Evolutionary conservation across 208 protist species (phyloP), one percentile per base, ranked within the genome.

Genomic region (Wallacemonas sp.): DNA sequence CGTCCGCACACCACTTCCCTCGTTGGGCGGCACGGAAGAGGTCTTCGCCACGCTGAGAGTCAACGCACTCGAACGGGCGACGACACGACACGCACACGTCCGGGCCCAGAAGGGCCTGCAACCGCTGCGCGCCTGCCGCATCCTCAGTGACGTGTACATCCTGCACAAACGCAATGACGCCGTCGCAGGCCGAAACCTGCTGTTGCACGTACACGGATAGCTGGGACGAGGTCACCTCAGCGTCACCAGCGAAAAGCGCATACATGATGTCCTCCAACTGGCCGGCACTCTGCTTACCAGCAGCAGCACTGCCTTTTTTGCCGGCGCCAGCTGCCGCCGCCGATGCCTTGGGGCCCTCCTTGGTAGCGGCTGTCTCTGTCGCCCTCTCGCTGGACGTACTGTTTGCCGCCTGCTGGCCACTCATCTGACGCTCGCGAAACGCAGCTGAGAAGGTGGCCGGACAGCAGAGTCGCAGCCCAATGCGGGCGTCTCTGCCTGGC

Each of bases 201-300:
- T 92, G 79, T 27, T 73, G 70, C 17, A 92, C 29, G 70, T 92
- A 91, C 59, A 84, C 79, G 17, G 80, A 71, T 22, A 95, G 38
- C 69, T 95, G 89, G 45, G 77, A 68, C 9, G 85, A 84, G 10
- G 81, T 85, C 1, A 92, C 78, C 6, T 89, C 71, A 12, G 76
- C 42, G 37, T 92, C 89, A 0, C 80, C 84, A 19, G 54, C 39
- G 61, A 92, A 92, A 30, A 91, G 72, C 5, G 72, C 42, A 66
- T 94, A 94, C 52, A 81, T 60, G 15, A 74, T 67, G 30, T 83
- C 78, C 41, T 57, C 46, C 13, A 15, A 26, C 50, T 57, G 50
- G 15, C 30, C 9, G 3, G 15, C 29, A 9, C 29, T 21, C 29
- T 57, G 50, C 50, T 57, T 57, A 32, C 50, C 44, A 1, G 52